Evolutionary conservation across 495 filamentous ascomycete genomes (phyloP), one percentile per base, ranked within the genome.

Genomic region (Lophium mytilinum): DNA sequence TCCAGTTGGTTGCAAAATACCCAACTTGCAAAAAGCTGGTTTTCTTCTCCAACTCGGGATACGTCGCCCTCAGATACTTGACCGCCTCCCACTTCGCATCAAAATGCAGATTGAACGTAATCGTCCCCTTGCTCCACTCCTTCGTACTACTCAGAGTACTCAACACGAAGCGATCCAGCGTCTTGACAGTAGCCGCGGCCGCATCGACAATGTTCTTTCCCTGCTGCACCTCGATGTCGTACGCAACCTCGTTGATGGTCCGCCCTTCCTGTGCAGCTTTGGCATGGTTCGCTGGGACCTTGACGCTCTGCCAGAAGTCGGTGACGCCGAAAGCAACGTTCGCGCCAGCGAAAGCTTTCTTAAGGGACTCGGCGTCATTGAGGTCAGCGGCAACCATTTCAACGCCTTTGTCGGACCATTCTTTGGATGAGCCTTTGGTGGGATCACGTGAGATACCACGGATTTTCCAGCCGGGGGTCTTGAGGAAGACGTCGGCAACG

Each of bases 291-390:
- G 56, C 37, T 9, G 53, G 53, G 34, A 46, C n/a, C n/a, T 9
- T n/a, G 15, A 57, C 54, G 12, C 21, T 39, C 42, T 75, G 73
- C 73, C 73, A 80, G 66, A 75, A 81, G 53, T 80, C 71, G 8
- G 77, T 80, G 45, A 77, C 72, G 65, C 65, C 68, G 70, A 77
- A 78, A 58, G 79, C 78, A 52, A 73, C 50, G 61, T 68, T 75
- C 33, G 76, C 73, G 52, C 72, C 73, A 8, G 45, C 12, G 62
- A 79, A 76, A 21, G 74, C 77, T 15, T 58, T 18, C 45, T 68
- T 55, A 11, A 80, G 71, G 24, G 63, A 65, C 12, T 65, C 55
- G 21, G 67, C 51, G 34, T 79, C 69, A 47, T 77, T 60, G 19
- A 80, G 60, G 9, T 79, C 71, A 24, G 71, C 75, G 18, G 46